phyloP scores from a whole-genome alignment of 1,139 yeast species.

The Taphrina populina region DNA sequence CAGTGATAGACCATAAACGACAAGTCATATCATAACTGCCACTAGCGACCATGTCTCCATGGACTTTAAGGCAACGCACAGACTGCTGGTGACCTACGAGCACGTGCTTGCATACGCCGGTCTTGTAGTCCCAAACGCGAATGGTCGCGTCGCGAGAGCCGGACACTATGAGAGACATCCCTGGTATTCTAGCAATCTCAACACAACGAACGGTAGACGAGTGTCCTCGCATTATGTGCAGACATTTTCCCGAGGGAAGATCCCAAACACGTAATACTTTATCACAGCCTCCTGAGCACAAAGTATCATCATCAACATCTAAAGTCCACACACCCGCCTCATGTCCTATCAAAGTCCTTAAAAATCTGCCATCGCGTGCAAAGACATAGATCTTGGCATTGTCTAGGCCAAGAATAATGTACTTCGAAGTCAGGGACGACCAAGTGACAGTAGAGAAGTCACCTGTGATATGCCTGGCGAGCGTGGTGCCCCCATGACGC shows the following conservation, averaged over 20 bases:
- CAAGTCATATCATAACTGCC: constrained; percentile 91
- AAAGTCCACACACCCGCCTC: constrained; percentile 99
- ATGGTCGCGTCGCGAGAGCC: constrained; percentile 91
- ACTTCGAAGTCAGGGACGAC: constrained; percentile 46
- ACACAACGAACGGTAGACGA: constrained; percentile 93
- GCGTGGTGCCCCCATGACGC: constrained; percentile 49
- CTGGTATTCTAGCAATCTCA: constrained; percentile 65
- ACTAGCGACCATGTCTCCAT: constrained; percentile 78
- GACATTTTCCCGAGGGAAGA: constrained; percentile 67
- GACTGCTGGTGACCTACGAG: constrained; percentile 82
- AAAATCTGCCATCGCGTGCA: constrained; percentile 62
- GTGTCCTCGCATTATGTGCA: constrained; percentile 90
- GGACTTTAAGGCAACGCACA: constrained; percentile 83
- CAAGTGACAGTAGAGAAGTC: constrained; percentile 48
- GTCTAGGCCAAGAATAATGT: constrained; percentile 50
- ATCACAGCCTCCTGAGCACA: constrained; percentile 90
- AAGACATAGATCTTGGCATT: constrained; percentile 50
- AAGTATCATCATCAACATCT: constrained; percentile 72
- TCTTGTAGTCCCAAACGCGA: constrained; percentile 73
- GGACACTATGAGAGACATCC: constrained; percentile 56
- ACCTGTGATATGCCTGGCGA: constrained; percentile 48
- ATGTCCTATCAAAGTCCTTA: constrained; percentile 63
- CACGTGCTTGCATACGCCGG: constrained; percentile 72
- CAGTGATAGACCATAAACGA: constrained; percentile 84
- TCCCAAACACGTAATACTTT: constrained; percentile 91